A percentile compares a stretch with the other conserved stretches of the same genome.
Evolutionary conservation across 257 asterid species (phyloP).

Genomic region (Nicotiana undulata): DNA sequence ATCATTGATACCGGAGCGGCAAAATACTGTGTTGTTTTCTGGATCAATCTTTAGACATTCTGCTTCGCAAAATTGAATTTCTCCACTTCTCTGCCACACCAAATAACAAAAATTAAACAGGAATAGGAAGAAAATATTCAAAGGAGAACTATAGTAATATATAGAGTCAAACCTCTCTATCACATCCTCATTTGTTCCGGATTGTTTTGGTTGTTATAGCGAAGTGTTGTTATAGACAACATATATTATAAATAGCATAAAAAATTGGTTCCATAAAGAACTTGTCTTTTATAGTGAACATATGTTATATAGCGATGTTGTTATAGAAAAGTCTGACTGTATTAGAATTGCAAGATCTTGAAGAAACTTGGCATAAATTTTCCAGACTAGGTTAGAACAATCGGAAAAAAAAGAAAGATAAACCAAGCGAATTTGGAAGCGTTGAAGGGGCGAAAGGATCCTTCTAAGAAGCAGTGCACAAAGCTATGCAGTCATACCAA

Average conservation of each 20-base stretch:
- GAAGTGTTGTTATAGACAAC: no score
- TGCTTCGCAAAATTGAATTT: constrained; percentile 73
- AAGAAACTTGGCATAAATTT: neutral
- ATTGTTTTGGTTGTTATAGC: no score
- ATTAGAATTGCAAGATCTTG: neutral
- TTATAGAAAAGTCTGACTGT: no score
- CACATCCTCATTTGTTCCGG: no score
- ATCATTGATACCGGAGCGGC: constrained; percentile 45
- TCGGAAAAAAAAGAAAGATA: neutral
- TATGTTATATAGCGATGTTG: no score
- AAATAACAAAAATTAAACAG: neutral
- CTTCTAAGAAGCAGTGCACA: neutral
- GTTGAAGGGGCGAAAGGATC: neutral
- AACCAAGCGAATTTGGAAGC: neutral
- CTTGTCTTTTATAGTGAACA: no score
- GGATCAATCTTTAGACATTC: constrained; percentile 69
- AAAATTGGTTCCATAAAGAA: no score
- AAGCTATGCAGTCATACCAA: neutral
- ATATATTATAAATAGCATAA: no score
- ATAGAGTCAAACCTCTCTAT: no score
- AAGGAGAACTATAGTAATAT: no score
- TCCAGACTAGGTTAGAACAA: neutral
- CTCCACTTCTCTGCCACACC: constrained; percentile 49
- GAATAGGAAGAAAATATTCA: neutral
- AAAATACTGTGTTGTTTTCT: constrained; percentile 66